Percentiles rank a stretch among this genome's conserved stretches.
These are phyloP conservation scores for Lepidium campestre DNA, from an alignment of 441 rosid genomes.

Conservation along the genomic window DNA sequence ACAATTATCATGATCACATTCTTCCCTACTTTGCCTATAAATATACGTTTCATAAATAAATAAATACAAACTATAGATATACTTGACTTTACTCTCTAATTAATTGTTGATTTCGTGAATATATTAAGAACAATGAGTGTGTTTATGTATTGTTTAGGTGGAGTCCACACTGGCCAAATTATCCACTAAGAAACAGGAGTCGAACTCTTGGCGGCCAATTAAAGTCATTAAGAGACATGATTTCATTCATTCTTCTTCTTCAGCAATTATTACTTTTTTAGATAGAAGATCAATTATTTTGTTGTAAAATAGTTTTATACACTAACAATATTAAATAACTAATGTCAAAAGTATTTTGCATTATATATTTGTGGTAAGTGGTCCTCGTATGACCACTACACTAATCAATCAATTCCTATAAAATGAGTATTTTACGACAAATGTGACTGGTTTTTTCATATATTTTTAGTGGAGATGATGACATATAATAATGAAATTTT, in stretches of 20 bases:
- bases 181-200: no score
- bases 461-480: not conserved
- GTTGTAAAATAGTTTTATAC: not conserved
- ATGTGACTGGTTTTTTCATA: not conserved
- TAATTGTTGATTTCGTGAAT: not conserved
- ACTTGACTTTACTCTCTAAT: no score
- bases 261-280: no score
- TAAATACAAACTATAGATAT: no score
- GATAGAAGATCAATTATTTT: not conserved
- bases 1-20: not conserved
- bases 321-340: not conserved
- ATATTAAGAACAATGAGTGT: not conserved
- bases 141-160: no score
- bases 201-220: no score
- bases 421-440: slow-evolving; percentile 1
- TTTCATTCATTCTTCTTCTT: no score
- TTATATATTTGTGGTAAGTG: slow-evolving; percentile 1
- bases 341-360: no score
- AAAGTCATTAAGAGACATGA: no score
- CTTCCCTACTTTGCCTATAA: not conserved
- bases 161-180: no score
- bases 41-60: no score
- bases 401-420: not conserved
- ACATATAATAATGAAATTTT: not conserved
- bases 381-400: slow-evolving; percentile 26